phyloP scores from a whole-genome alignment of 768 basidiomycete species.

The Termitomyces sp. region DNA sequence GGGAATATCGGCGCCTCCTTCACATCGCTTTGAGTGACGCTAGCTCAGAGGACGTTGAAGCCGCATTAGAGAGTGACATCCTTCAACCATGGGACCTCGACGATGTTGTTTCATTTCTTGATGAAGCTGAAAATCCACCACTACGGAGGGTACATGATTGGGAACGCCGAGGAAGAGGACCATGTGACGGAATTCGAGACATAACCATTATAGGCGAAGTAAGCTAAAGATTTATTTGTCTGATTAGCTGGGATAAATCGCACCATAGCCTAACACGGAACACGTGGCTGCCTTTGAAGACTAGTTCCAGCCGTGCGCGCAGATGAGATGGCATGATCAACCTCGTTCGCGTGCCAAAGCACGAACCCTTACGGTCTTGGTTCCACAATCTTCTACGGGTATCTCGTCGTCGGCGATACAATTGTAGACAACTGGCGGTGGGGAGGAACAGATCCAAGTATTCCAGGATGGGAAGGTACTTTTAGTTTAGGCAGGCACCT shows the following conservation, averaged over 20 bases:
- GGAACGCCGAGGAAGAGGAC: constrained; percentile 1
- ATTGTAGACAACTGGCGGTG: constrained; percentile 72
- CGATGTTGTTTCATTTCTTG: neutral
- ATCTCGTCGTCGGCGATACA: constrained; percentile 56
- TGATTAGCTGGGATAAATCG: neutral
- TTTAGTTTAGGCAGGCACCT: constrained; percentile 53
- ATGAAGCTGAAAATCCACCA: neutral
- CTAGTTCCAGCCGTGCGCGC: constrained; percentile 3
- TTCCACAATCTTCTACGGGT: constrained; percentile 59
- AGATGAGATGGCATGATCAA: constrained; percentile 6
- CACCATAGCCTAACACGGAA: constrained; percentile 1
- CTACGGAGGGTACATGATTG: neutral
- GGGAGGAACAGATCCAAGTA: constrained; percentile 34
- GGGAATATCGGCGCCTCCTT: neutral
- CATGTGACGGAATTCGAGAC: constrained; percentile 5
- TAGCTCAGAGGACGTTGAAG: neutral
- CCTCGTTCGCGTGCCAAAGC: neutral
- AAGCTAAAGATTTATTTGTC: neutral
- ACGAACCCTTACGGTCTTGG: constrained; percentile 12
- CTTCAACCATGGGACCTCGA: constrained; percentile 3
- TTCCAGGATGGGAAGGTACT: constrained; percentile 55
- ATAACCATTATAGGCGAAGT: constrained; percentile 6
- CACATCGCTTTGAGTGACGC: neutral
- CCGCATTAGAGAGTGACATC: constrained; percentile 6
- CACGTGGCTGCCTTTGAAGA: constrained; percentile 4